Evolutionary conservation across 768 basidiomycete genomes (phyloP).

Genomic region (Mycena galericulata): DNA sequence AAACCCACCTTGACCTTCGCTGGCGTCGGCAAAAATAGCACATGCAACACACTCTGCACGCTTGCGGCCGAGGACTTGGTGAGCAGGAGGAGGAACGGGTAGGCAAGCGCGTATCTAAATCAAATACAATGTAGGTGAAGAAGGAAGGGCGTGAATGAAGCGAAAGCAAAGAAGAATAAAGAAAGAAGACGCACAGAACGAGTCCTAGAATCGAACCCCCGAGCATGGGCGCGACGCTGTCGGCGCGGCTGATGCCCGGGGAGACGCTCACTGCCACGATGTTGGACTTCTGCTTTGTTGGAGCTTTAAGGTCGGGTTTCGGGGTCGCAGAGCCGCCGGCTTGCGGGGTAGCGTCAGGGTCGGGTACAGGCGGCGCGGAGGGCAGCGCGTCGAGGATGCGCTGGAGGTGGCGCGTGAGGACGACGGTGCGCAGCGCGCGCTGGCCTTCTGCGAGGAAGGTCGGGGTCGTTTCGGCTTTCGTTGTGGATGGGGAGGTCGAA

Average conservation of each 20-base stretch:
- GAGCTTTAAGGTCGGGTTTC: too few relatives aligned
- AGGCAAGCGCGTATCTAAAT: constrained; percentile 76
- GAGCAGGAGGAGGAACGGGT: constrained; percentile 75
- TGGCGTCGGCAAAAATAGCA: constrained; percentile 84
- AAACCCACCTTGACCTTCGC: constrained; percentile 64
- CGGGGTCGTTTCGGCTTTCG: constrained; percentile 38
- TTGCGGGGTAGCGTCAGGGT: too few relatives aligned
- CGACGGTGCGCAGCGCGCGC: constrained; percentile 69
- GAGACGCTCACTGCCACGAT: constrained; percentile 80
- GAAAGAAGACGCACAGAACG: constrained; percentile 48
- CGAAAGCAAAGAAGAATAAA: constrained; percentile 39
- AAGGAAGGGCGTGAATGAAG: not conserved
- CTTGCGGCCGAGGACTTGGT: constrained; percentile 74
- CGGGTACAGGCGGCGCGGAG: constrained; percentile 54
- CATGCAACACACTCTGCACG: constrained; percentile 83
- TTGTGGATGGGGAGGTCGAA: constrained; percentile 39
- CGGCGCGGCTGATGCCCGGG: constrained; percentile 80
- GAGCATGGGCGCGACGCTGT: constrained; percentile 71
- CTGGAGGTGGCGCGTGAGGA: constrained; percentile 85
- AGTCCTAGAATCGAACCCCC: constrained; percentile 43
- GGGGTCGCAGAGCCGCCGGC: too few relatives aligned
- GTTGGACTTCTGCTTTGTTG: constrained; percentile 79
- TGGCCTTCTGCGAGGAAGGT: constrained; percentile 71
- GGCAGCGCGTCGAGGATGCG: constrained; percentile 87
- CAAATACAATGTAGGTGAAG: too few relatives aligned